Evolutionary conservation across 768 basidiomycete species (phyloP), one percentile per base, ranked within the genome.

Genomic region (Suillus alpinus): DNA sequence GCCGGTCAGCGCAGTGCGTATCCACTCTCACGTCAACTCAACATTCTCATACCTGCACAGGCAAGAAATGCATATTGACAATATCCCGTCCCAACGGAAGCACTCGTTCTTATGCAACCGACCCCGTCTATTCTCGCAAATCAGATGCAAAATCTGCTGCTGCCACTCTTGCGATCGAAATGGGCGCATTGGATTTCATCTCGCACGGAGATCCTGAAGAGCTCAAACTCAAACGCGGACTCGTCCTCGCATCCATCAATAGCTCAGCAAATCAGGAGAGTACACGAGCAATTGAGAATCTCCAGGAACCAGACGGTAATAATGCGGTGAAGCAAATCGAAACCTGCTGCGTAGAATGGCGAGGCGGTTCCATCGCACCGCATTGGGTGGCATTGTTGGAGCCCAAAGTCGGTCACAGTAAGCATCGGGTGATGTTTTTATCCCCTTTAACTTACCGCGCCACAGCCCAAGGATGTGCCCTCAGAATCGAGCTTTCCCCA

Each of bases 111-210:
- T 89, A 87, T 73, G 77, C 79, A 29, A 84, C 85, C 0, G 76
- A 81, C 34, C 71, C 77, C 13, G 50, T 68, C 2, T 83, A 80
- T 63, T 46, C 74, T 12, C 77, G 78, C 39, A 81, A 83, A 64
- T 72, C 63, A 43, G 86, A 87, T 13, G 87, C 87, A 1, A 84
- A 83, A 61, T 72, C 71, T 0, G 78, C 79, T 49, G 86, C 76
- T 0, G 85, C 84, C 0, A 74, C 68, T 16, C 69, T 83, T 18
- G 87, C 88, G 4, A 73, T 88, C 23, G 77, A 83, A 7, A 80
- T 83, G 75, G 85, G 85, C 20, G 87, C 81, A 1, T 68, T 88
- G 40, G 80, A 86, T 18, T 89, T 88, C 66, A 82, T 88, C 50
- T 57, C 69, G 6, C 65, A 71, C 3, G 82, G 83, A 2, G 79